These are phyloP conservation scores for Trametes maxima DNA, from an alignment of 768 basidiomycete genomes.

Conservation along the genomic window DNA sequence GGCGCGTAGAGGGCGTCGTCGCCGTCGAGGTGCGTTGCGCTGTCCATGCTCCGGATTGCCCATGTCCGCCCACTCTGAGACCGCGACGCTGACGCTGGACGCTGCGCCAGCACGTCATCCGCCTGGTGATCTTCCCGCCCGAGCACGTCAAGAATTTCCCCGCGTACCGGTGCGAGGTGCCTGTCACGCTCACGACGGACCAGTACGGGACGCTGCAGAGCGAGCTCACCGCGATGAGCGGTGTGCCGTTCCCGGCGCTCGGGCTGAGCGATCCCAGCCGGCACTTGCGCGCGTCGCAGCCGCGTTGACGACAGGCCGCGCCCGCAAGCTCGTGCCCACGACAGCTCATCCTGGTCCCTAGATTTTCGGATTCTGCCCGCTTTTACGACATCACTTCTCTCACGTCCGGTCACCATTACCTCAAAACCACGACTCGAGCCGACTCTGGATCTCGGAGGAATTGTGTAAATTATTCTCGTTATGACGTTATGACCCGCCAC, in stretches of 20 bases:
- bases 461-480: background rate
- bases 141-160: slow-evolving; percentile 37
- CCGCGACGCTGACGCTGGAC: background rate
- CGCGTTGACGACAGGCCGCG: background rate
- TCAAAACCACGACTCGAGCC: background rate
- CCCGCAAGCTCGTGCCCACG: background rate
- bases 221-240: slow-evolving; percentile 41
- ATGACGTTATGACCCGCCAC: slow-evolving; percentile 7
- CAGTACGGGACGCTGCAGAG: slow-evolving; percentile 41
- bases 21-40: slow-evolving; percentile 33
- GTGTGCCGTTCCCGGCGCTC: slow-evolving; percentile 43
- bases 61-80: background rate
- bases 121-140: slow-evolving; percentile 38
- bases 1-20: slow-evolving; percentile 31
- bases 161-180: slow-evolving; percentile 39
- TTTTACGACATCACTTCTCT: background rate
- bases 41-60: slow-evolving; percentile 6
- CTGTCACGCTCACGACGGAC: slow-evolving; percentile 43
- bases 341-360: no score
- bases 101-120: slow-evolving; percentile 41
- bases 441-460: background rate
- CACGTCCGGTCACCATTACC: no score
- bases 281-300: slow-evolving; percentile 1
- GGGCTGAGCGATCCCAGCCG: slow-evolving; percentile 32
- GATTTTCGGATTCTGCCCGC: background rate